These are phyloP conservation scores for Epithele typhae DNA, from an alignment of 768 basidiomycete genomes.

Conservation along the genomic window DNA sequence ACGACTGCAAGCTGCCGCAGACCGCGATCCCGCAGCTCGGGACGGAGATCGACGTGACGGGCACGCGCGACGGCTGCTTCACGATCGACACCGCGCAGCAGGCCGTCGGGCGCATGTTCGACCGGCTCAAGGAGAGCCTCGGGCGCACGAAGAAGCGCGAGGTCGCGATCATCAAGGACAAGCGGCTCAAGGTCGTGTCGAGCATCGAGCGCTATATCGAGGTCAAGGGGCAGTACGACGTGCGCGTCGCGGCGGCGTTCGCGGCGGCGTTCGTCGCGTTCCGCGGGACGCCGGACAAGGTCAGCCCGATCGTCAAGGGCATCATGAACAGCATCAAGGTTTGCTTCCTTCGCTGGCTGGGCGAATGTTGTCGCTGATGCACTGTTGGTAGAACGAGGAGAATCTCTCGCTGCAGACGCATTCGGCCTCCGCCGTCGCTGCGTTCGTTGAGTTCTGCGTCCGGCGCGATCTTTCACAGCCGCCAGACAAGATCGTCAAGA, in stretches of 20 bases:
- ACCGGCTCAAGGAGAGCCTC: constrained; percentile 67
- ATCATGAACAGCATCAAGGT: constrained; percentile 99
- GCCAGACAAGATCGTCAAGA: constrained; percentile 94
- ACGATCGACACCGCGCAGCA: constrained; percentile 73
- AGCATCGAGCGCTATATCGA: constrained; percentile 79
- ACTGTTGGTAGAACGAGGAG: constrained; percentile 64
- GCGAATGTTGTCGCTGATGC: neutral
- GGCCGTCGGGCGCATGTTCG: constrained; percentile 68
- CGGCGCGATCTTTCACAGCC: constrained; percentile 73
- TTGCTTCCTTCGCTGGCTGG: too few relatives aligned
- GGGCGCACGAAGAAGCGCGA: constrained; percentile 78
- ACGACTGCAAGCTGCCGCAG: constrained; percentile 83
- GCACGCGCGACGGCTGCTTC: constrained; percentile 61
- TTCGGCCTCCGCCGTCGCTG: constrained; percentile 80
- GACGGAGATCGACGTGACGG: constrained; percentile 70
- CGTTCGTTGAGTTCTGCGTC: constrained; percentile 84
- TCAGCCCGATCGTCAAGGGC: constrained; percentile 93
- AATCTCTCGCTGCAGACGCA: constrained; percentile 85
- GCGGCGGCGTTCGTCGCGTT: constrained; percentile 90
- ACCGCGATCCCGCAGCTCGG: constrained; percentile 78
- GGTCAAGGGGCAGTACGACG: constrained; percentile 81
- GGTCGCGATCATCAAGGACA: constrained; percentile 68
- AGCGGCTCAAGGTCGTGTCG: constrained; percentile 59
- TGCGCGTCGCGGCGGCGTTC: constrained; percentile 83
- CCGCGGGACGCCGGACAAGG: constrained; percentile 81